These are phyloP conservation scores for Cichorium intybus DNA, from an alignment of 140 eudicot genomes.

Conservation along the genomic window DNA sequence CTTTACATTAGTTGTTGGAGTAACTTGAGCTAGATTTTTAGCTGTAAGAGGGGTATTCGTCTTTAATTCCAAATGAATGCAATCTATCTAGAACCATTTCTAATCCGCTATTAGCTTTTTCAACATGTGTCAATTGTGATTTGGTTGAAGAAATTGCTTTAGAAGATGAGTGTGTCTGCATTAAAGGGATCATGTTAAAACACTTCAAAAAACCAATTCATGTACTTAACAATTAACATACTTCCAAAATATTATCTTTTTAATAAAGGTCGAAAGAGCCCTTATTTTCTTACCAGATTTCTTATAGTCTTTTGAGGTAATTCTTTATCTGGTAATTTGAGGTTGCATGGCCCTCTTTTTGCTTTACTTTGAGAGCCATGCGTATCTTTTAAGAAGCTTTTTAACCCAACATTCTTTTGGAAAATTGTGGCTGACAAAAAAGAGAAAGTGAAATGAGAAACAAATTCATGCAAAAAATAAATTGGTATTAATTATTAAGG, in stretches of 20 bases:
- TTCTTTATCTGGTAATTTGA: constrained; percentile 22
- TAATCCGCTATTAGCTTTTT: constrained; percentile 27
- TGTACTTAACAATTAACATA: too few species aligned
- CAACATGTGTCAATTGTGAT: constrained; percentile 17
- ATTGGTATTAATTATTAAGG: constrained; percentile 1
- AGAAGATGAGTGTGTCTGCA: constrained; percentile 45
- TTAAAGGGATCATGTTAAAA: neutral
- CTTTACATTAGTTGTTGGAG: constrained; percentile 22
- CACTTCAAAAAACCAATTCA: too few species aligned
- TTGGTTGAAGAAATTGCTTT: constrained; percentile 35
- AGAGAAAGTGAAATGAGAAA: neutral
- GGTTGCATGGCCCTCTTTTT: constrained; percentile 31
- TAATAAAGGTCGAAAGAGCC: neutral
- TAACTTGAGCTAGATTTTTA: constrained; percentile 17
- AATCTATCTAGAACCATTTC: too few species aligned
- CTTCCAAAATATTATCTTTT: constrained; percentile 1
- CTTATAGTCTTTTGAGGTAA: constrained; percentile 29
- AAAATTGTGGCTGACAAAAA: constrained; percentile 37
- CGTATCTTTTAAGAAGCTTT: constrained; percentile 37
- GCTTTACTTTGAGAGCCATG: constrained; percentile 39
- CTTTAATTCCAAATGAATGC: too few species aligned
- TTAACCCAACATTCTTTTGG: constrained; percentile 38
- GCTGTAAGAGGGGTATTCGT: constrained; percentile 16
- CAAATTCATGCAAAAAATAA: constrained; percentile 19
- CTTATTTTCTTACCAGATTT: constrained; percentile 38